Conservation (phyloP, 306 rosid species). For the Canavalia gladiata region DNA sequence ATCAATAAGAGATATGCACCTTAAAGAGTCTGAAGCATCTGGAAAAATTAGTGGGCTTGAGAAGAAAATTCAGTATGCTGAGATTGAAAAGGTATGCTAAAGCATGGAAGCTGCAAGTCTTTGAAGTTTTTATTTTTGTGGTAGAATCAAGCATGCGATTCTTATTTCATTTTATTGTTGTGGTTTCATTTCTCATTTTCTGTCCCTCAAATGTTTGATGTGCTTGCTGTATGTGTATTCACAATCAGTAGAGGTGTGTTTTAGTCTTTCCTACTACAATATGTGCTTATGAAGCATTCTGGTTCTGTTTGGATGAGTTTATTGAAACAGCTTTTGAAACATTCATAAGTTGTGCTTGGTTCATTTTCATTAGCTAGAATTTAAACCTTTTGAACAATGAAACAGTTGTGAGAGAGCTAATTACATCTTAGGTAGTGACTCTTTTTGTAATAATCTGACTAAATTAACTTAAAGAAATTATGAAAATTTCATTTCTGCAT, state of each 20-base stretch:
- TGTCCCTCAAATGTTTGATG: conserved; percentile 20
- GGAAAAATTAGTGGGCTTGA: conserved; percentile 96
- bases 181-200: conserved; percentile 30
- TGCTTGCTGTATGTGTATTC: conserved; percentile 27
- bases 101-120: conserved; percentile 3
- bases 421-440: background rate
- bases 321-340: conserved; percentile 16
- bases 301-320: conserved; percentile 13
- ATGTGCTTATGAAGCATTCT: conserved; percentile 1
- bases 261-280: too few relatives aligned
- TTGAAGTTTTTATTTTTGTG: conserved; percentile 23
- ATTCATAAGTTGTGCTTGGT: background rate
- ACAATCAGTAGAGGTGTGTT: conserved; percentile 10
- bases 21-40: conserved; percentile 92
- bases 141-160: conserved; percentile 6
- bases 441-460: background rate
- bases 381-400: conserved; percentile 8
- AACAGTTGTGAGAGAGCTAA: background rate
- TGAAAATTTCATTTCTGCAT: background rate
- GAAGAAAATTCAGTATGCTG: conserved; percentile 95
- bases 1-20: conserved; percentile 96
- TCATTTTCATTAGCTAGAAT: conserved; percentile 13
- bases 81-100: conserved; percentile 84
- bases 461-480: background rate
- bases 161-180: conserved; percentile 20